phyloP scores from a whole-genome alignment of 495 filamentous ascomycete genomes.

The Penicillium pulvis region DNA sequence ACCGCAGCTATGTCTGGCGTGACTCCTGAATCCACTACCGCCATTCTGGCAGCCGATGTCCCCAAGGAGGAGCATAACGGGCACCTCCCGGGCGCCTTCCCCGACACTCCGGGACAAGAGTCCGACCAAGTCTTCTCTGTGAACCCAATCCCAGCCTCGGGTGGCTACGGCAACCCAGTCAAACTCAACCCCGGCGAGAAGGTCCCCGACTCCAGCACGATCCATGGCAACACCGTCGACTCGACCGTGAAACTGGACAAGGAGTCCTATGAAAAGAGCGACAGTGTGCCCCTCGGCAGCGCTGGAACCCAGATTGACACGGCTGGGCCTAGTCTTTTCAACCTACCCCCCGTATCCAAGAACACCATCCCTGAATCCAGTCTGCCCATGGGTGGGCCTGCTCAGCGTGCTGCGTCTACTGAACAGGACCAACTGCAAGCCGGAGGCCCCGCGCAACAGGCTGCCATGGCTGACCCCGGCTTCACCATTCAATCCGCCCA shows the following conservation, averaged over 20 bases:
- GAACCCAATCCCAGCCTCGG: conserved; percentile 71
- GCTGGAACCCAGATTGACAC: conserved; percentile 22
- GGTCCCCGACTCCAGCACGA: conserved; percentile 63
- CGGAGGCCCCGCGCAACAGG: conserved; percentile 32
- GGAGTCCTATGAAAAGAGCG: conserved; percentile 77
- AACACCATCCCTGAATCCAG: conserved; percentile 86
- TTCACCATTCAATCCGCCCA: conserved; percentile 68
- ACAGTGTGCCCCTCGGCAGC: conserved; percentile 49
- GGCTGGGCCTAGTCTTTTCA: conserved; percentile 41
- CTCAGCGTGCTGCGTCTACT: conserved; percentile 19
- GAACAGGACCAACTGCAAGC: conserved; percentile 12
- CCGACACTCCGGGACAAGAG: conserved; percentile 69
- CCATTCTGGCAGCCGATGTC: conserved; percentile 65
- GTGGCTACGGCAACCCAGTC: conserved; percentile 78
- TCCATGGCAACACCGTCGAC: conserved; percentile 48
- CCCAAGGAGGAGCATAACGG: conserved; percentile 56
- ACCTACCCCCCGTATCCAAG: conserved; percentile 61
- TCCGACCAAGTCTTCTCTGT: conserved; percentile 59
- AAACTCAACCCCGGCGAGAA: conserved; percentile 76
- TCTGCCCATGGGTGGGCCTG: conserved; percentile 62
- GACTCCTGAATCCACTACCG: conserved; percentile 73
- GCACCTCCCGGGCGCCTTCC: conserved; percentile 75
- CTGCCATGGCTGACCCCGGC: conserved; percentile 45
- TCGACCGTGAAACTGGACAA: conserved; percentile 73
- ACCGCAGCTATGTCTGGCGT: conserved; percentile 63